phyloP scores from a whole-genome alignment of 148 eudicot genomes.

The Agrostemma githago region DNA sequence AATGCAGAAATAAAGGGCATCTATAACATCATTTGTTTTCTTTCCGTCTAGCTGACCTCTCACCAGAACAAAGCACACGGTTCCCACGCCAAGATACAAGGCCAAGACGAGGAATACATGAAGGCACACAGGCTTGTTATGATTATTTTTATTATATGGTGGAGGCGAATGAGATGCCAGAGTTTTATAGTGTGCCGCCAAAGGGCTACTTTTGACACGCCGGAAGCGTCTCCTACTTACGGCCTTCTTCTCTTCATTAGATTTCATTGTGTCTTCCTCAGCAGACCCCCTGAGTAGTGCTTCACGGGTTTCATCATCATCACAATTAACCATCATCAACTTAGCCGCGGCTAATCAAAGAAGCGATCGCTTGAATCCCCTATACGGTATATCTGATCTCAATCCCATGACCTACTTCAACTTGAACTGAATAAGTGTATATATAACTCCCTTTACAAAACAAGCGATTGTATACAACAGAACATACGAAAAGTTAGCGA shows the following conservation, averaged over 20 bases:
- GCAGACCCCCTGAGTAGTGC: conserved; percentile 38
- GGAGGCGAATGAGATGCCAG: conserved; percentile 11
- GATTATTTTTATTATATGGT: conserved; percentile 7
- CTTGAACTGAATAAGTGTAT: no score
- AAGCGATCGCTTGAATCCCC: not conserved
- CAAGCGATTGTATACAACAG: no score
- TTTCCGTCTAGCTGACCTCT: conserved; percentile 50
- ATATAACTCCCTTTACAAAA: no score
- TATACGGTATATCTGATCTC: no score
- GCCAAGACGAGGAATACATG: conserved; percentile 28
- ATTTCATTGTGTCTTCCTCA: conserved; percentile 23
- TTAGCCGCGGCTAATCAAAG: not conserved
- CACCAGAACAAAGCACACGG: conserved; percentile 45
- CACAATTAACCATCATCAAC: conserved; percentile 23
- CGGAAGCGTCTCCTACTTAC: conserved; percentile 32
- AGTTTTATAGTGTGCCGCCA: not conserved
- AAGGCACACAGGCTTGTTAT: conserved; percentile 28
- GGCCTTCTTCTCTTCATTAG: conserved; percentile 20
- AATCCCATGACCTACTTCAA: no score
- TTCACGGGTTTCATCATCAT: conserved; percentile 22
- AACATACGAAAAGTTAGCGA: no score
- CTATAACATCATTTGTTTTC: conserved; percentile 54
- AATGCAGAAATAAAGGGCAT: conserved; percentile 66
- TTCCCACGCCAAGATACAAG: conserved; percentile 45
- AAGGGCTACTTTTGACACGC: conserved; percentile 18